Percentiles rank a stretch among this genome's conserved stretches.
These are phyloP conservation scores for Pichia paraexigua DNA, from an alignment of 805 yeast species.

Conservation along the genomic window DNA sequence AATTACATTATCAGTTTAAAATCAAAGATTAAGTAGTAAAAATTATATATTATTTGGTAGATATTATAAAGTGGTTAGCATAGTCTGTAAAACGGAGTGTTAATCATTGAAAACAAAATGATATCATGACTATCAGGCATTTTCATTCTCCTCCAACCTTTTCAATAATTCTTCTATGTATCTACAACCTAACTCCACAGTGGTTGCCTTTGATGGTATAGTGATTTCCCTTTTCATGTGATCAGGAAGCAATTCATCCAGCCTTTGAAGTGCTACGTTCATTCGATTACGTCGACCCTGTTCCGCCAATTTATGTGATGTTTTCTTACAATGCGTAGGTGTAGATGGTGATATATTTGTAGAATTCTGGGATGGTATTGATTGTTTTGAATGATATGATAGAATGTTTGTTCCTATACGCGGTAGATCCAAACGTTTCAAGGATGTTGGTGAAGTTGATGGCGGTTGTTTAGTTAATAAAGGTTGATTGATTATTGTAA, in stretches of 20 bases:
- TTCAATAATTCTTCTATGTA: neutral
- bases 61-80: too few relatives aligned
- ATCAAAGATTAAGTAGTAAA: too few relatives aligned
- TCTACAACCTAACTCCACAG: neutral
- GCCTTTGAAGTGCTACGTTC: constrained; percentile 76
- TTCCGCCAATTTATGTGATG: constrained; percentile 89
- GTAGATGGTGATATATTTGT: neutral
- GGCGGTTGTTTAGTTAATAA: neutral
- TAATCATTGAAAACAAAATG: too few relatives aligned
- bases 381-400: neutral
- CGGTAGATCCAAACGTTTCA: neutral
- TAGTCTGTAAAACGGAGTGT: too few relatives aligned
- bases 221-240: constrained; percentile 6
- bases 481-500: neutral
- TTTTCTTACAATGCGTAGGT: constrained; percentile 39
- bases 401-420: constrained; percentile 9
- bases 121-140: too few relatives aligned
- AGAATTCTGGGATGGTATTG: neutral
- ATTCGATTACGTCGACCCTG: constrained; percentile 92
- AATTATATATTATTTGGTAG: too few relatives aligned
- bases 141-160: too few relatives aligned
- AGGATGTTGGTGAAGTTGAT: neutral
- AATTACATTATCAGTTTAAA: too few relatives aligned
- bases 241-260: constrained; percentile 62
- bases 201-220: too few relatives aligned